phyloP scores from a whole-genome alignment of 306 rosid genomes.

The Betula pendula region DNA sequence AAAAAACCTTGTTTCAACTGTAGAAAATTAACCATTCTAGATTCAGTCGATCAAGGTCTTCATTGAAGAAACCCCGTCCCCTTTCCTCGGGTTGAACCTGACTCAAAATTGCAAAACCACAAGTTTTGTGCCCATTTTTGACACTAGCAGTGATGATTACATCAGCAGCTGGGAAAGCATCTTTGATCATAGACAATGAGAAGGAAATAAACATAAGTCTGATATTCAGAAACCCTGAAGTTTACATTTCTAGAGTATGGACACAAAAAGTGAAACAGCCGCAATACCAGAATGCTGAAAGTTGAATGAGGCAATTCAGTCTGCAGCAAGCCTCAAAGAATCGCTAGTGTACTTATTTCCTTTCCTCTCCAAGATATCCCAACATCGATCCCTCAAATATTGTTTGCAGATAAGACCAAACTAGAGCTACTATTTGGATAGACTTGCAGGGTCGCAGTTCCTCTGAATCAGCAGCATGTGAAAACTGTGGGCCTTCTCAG shows the following conservation, averaged over 20 bases:
- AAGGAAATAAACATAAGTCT: neutral
- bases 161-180: neutral
- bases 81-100: neutral
- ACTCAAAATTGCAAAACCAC: neutral
- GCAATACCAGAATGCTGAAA: neutral
- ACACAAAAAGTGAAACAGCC: neutral
- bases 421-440: constrained; percentile 3
- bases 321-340: neutral
- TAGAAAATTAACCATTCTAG: neutral
- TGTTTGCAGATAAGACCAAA: neutral
- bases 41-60: neutral
- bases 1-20: neutral
- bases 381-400: neutral
- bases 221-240: neutral
- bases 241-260: neutral
- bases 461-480: constrained; percentile 57
- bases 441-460: constrained; percentile 35
- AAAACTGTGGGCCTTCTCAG: constrained; percentile 51
- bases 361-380: neutral
- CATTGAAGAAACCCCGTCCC: neutral
- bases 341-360: neutral
- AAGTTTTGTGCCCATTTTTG: neutral
- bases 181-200: neutral
- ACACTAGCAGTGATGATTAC: neutral
- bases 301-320: neutral